Evolutionary conservation across 1,284 basidiomycete genomes (phyloP), one percentile per base, ranked within the genome.

Genomic region (Melampsora americana): DNA sequence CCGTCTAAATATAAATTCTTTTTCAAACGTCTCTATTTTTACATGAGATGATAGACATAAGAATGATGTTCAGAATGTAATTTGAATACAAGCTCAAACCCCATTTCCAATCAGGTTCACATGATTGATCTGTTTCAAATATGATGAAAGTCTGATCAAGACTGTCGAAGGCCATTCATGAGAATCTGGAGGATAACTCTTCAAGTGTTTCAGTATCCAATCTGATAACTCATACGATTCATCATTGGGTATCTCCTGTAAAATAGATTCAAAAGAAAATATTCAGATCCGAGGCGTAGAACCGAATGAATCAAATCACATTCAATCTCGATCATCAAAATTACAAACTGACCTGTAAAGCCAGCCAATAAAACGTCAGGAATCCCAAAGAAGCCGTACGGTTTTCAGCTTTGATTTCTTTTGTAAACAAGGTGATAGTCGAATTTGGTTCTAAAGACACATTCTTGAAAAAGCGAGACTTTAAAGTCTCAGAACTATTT

Each of bases 341-440:
- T 6, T 14, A 16, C 14, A 44, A 26, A 73, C 71, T 53, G 20
- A 73, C 71, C 30, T 66, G 71, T 5, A 12, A 53, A 28, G 61
- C 71, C 4, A 73, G 14, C 44, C 62, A 73, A 26, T 56, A 73
- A 64, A 73, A 65, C 3, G 62, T 73, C 2, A 46, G 39, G 9
- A 73, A 28, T 39, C 71, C 62, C 6, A 42, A 65, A 7, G 14
- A 32, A 30, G 35, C 32, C 0, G 46, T 53, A 11, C 50, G 61
- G 2, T 28, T 32, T 16, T 23, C 39, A 14, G 20, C 7, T 12
- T 23, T n/a, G 1, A 23, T 20, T 20, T 73, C 30, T 14, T 42
- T 61, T 16, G 60, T 26, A 35, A 60, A 59, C 62, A 72, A 42
- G 20, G 70, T 72, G 26, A 60, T 30, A 1, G 26, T 48, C 11